Evolutionary conservation across 768 basidiomycete species (phyloP).

Genomic region (Lactarius deliciosus): DNA sequence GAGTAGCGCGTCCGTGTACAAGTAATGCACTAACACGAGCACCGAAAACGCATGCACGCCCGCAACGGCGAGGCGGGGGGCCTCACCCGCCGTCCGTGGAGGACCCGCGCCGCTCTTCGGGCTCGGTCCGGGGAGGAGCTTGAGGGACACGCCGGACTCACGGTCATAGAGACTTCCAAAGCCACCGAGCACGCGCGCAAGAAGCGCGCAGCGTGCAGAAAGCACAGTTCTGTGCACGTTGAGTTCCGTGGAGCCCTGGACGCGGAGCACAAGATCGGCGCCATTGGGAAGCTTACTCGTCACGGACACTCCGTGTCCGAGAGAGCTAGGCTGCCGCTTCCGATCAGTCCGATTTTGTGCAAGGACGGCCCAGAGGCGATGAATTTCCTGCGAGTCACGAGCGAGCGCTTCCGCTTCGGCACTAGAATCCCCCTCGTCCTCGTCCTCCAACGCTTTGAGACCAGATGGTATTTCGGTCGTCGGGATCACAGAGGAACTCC

Average conservation of each 20-base stretch:
- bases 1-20: constrained; percentile 85
- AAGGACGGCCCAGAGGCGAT: constrained; percentile 32
- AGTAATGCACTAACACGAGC: constrained; percentile 74
- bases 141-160: constrained; percentile 35
- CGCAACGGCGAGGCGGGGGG: constrained; percentile 43
- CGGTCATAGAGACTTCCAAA: constrained; percentile 19
- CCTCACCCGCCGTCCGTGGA: constrained; percentile 17
- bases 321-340: constrained; percentile 1
- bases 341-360: constrained; percentile 19
- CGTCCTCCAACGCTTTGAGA: constrained; percentile 27
- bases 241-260: constrained; percentile 44
- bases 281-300: constrained; percentile 43
- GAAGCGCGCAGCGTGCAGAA: constrained; percentile 51
- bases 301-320: constrained; percentile 6
- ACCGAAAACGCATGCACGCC: constrained; percentile 65
- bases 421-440: constrained; percentile 33
- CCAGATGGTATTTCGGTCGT: background rate
- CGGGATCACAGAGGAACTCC: background rate
- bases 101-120: constrained; percentile 12
- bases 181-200: constrained; percentile 47
- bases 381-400: constrained; percentile 39
- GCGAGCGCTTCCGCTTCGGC: constrained; percentile 32
- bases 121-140: constrained; percentile 32
- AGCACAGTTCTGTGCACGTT: constrained; percentile 70
- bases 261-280: constrained; percentile 60